phyloP scores from a whole-genome alignment of 768 basidiomycete genomes.

The Chalciporus pseudorubinellus region DNA sequence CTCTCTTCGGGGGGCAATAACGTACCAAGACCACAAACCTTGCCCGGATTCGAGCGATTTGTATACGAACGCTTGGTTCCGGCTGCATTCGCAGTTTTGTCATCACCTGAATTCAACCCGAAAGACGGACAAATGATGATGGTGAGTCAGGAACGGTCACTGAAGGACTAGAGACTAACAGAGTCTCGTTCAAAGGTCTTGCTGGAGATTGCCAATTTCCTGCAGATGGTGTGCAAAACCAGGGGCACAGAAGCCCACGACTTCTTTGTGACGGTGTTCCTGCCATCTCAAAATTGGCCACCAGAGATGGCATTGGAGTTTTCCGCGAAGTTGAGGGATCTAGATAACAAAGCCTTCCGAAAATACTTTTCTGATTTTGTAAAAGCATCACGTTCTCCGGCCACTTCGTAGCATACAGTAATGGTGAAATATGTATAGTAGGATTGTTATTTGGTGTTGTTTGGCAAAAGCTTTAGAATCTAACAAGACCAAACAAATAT shows the following conservation, averaged over 20 bases:
- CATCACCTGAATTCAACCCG: constrained; percentile 75
- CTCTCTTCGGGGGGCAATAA: constrained; percentile 35
- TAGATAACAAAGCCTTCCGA: constrained; percentile 74
- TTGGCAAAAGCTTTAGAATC: constrained; percentile 33
- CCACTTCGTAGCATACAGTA: constrained; percentile 43
- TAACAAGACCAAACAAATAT: constrained; percentile 34
- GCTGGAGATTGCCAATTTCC: constrained; percentile 82
- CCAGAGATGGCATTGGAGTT: constrained; percentile 74
- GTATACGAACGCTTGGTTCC: constrained; percentile 86
- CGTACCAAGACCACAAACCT: constrained; percentile 32
- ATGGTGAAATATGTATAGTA: background rate
- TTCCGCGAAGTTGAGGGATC: constrained; percentile 66
- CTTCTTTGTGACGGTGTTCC: constrained; percentile 73
- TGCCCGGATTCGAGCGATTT: constrained; percentile 92
- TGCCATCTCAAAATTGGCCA: constrained; percentile 90
- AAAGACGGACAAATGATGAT: constrained; percentile 85
- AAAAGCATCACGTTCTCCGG: constrained; percentile 58
- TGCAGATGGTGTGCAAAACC: constrained; percentile 74
- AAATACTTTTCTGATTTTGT: constrained; percentile 89
- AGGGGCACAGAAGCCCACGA: constrained; percentile 81
- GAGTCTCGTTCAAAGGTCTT: constrained; percentile 56
- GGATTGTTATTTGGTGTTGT: constrained; percentile 19
- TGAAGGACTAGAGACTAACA: background rate
- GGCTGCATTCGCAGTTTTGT: constrained; percentile 76
- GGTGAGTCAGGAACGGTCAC: constrained; percentile 44